phyloP scores from a whole-genome alignment of 2,329 filamentous ascomycete genomes.

The Pyrenochaeta sp. region DNA sequence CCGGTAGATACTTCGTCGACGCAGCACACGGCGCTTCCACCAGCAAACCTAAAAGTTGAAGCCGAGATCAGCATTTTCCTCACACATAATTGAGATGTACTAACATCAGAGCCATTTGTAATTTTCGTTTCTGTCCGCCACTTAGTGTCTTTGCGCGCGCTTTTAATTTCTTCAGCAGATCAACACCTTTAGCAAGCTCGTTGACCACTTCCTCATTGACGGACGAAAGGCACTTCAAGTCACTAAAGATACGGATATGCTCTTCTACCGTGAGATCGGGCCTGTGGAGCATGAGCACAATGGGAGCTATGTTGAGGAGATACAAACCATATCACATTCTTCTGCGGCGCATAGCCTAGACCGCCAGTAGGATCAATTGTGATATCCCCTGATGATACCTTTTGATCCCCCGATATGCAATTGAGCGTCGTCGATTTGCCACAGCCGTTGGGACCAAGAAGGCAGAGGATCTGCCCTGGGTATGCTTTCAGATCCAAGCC shows the following conservation, averaged over 20 bases:
- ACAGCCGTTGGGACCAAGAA: constrained; percentile 38
- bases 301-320: not conserved
- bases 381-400: constrained; percentile 31
- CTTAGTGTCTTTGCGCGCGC: constrained; percentile 79
- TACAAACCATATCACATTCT: constrained; percentile 34
- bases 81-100: not conserved
- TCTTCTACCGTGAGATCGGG: constrained; percentile 39
- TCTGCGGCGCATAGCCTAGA: constrained; percentile 36
- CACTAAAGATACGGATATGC: constrained; percentile 39
- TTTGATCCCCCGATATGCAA: constrained; percentile 33
- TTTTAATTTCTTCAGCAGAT: constrained; percentile 75
- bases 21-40: constrained; percentile 84
- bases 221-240: constrained; percentile 31
- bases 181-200: constrained; percentile 63
- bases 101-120: constrained; percentile 77
- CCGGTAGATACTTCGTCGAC: constrained; percentile 89
- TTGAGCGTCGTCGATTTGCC: constrained; percentile 39
- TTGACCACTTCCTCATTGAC: constrained; percentile 60
- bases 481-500: constrained; percentile 31
- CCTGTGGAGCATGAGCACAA: constrained; percentile 45
- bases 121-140: constrained; percentile 87
- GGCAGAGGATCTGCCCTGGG: constrained; percentile 34
- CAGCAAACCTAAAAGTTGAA: constrained; percentile 74
- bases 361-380: constrained; percentile 32
- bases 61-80: not conserved